Base-by-base conservation (phyloP, 768 basidiomycete species). In the Boletus sp. region DNA sequence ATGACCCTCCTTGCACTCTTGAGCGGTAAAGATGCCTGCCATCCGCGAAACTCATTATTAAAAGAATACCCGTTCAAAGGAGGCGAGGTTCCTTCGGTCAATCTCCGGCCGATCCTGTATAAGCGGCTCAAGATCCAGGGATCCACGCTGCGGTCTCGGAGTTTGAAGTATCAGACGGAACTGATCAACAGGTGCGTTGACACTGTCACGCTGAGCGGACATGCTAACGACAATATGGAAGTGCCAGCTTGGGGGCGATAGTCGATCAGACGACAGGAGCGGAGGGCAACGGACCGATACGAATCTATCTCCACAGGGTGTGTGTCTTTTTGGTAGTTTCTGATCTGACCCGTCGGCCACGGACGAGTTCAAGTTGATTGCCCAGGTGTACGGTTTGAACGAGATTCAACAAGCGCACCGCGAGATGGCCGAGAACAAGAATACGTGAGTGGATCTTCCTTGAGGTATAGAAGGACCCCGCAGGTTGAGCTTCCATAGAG, bases 101-200 rank as follows among this genome's bases (percentile, higher is more conserved):
- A 87, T 67, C 73, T 97, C 43, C 63, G 62, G 6, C 85, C 84
- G 10, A 81, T 97, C 50, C 74, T 96, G 53, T 84, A 77, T 70
- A 98, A 95, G 74, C 84, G 93, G 17, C 81, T 97, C 47, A 84
- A 85, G 25, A 86, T 98, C 47, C 86, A 93, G 70, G 93, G 94
- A 21, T 90, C 91, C 21, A 96, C 93, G 2, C 74, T 97, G 30
- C 84, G 93, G 23, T 83, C 87, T 30, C 83, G 91, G 42, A 79
- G 82, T 25, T 63, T 77, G n/a, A 75, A 79, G 57, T 97, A 96
- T 69, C 93, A 97, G 70, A 77, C 80, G 4, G 79, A 87, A 21
- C 76, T 96, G 47, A 79, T 90, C 51, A 67, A 71, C 40, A 77
- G 76, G 87, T 84, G 57, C 46, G 75, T 63, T 17, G 5, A 47